Evolutionary conservation across 2,329 filamentous ascomycete species (phyloP), one percentile per base, ranked within the genome.

Genomic region (Aspergillus hortae): DNA sequence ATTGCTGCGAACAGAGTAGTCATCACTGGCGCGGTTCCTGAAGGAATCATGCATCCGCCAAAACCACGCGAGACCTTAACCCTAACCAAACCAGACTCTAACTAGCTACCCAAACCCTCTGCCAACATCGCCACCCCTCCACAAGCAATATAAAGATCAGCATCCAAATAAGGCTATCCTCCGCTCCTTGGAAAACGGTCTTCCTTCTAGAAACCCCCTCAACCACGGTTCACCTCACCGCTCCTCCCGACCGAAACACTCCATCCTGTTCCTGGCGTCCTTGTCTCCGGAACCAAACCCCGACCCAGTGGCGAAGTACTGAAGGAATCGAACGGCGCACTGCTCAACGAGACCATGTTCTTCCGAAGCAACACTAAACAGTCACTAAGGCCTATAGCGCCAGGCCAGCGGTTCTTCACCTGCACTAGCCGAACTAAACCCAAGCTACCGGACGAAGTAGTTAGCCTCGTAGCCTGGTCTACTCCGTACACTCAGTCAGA

Each of bases 181-280:
- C 53, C 55, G 48, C 53, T 50, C 44, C 12, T 35, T 49, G 35
- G 53, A 53, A 56, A 43, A 46, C 15, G 44, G 41, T 36, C 46
- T 41, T 36, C 47, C 49, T 56, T 56, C 53, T 52, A 55, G 52
- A 58, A 60, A 55, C 47, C 48, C n/a, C 45, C 35, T 15, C 27
- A 52, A 49, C 56, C 56, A 55, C 52, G 56, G 56, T 56, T 56
- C 56, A 57, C 52, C 54, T 49, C 51, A 56, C 46, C 42, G 49
- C 35, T 40, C 17, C 23, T 35, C 50, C 45, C 44, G 32, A 48
- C 36, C 25, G 21, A 19, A 40, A 38, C n/a, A 5, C 14, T 38
- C 21, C 12, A 44, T 42, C 40, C 23, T 30, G 23, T 27, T 44
- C 27, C 43, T 46, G 21, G 6, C 43, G 41, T 17, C 17, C 36